A percentile compares a stretch with the other conserved stretches of the same genome.
These are phyloP conservation scores for Chaetoscypha palmicola DNA, from an alignment of 2,329 filamentous ascomycete species.

Conservation along the genomic window DNA sequence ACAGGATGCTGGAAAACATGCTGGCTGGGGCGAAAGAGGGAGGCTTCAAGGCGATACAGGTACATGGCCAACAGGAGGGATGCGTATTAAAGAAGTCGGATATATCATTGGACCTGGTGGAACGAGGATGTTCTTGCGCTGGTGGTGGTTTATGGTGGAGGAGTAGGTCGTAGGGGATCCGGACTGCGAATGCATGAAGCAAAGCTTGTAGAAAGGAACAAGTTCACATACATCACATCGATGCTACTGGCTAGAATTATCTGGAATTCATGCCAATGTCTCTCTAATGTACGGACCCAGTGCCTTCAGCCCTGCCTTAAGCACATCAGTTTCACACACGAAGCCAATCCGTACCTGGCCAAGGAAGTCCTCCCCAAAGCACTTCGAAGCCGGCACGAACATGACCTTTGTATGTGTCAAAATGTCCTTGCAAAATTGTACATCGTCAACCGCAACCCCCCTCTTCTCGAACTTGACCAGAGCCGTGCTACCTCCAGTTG, in stretches of 20 bases:
- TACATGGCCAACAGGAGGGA: too few relatives aligned
- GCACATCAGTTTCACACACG: conserved; percentile 61
- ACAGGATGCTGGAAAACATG: too few relatives aligned
- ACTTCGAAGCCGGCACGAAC: conserved; percentile 64
- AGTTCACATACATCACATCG: too few relatives aligned
- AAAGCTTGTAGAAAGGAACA: too few relatives aligned
- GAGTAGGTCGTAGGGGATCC: too few relatives aligned
- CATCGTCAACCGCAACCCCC: conserved; percentile 59
- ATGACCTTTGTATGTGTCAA: conserved; percentile 64
- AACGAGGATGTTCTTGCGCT: too few relatives aligned
- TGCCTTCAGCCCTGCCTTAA: conserved; percentile 55
- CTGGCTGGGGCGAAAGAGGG: too few relatives aligned
- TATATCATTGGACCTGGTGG: too few relatives aligned
- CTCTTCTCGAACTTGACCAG: conserved; percentile 63
- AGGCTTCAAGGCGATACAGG: too few relatives aligned
- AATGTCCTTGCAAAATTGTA: conserved; percentile 62
- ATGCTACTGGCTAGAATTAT: background rate
- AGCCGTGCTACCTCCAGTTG: conserved; percentile 71
- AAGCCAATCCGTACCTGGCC: conserved; percentile 76
- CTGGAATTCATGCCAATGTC: conserved; percentile 11
- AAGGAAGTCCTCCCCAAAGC: conserved; percentile 67
- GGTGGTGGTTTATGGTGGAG: too few relatives aligned
- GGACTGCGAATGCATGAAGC: too few relatives aligned
- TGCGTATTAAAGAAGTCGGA: too few relatives aligned
- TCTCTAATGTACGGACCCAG: conserved; percentile 24